These are phyloP conservation scores for Tolypocladium amazonense DNA, from an alignment of 2,329 filamentous ascomycete genomes.

Conservation along the genomic window DNA sequence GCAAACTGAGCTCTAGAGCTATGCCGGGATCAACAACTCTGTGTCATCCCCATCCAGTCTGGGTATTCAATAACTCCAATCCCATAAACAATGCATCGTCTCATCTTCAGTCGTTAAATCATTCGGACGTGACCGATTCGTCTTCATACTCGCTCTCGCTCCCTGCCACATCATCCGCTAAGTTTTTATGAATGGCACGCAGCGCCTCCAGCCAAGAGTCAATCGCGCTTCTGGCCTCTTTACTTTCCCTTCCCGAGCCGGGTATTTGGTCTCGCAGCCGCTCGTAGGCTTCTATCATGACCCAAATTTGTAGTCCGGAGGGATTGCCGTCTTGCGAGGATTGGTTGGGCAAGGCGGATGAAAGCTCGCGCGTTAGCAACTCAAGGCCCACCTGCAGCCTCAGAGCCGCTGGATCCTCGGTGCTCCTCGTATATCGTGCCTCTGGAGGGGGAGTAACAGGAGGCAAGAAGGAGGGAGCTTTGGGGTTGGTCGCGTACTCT, in stretches of 20 bases:
- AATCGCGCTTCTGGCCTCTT: slow-evolving; percentile 23
- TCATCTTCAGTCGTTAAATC: background rate
- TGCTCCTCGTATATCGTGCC: background rate
- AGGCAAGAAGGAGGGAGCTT: slow-evolving; percentile 29
- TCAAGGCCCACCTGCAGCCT: slow-evolving; percentile 40
- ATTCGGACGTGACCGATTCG: background rate
- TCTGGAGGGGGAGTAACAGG: slow-evolving; percentile 20
- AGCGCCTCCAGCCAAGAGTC: slow-evolving; percentile 40
- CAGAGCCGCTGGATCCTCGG: slow-evolving; percentile 19
- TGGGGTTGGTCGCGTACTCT: slow-evolving; percentile 37
- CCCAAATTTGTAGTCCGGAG: slow-evolving; percentile 39
- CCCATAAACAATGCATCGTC: background rate
- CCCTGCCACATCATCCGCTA: slow-evolving; percentile 12
- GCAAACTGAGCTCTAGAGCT: too few relatives aligned
- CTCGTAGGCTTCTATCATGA: slow-evolving; percentile 51
- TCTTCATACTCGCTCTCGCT: slow-evolving; percentile 19
- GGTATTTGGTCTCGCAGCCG: slow-evolving; percentile 35
- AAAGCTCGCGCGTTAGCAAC: slow-evolving; percentile 38
- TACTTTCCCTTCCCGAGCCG: slow-evolving; percentile 19
- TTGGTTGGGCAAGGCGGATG: slow-evolving; percentile 25
- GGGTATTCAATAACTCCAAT: background rate
- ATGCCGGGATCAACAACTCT: too few relatives aligned
- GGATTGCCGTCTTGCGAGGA: slow-evolving; percentile 19
- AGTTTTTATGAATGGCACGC: slow-evolving; percentile 30
- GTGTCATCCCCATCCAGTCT: too few relatives aligned